phyloP scores from a whole-genome alignment of 1,284 basidiomycete species.

The Moesziomyces antarcticus region DNA sequence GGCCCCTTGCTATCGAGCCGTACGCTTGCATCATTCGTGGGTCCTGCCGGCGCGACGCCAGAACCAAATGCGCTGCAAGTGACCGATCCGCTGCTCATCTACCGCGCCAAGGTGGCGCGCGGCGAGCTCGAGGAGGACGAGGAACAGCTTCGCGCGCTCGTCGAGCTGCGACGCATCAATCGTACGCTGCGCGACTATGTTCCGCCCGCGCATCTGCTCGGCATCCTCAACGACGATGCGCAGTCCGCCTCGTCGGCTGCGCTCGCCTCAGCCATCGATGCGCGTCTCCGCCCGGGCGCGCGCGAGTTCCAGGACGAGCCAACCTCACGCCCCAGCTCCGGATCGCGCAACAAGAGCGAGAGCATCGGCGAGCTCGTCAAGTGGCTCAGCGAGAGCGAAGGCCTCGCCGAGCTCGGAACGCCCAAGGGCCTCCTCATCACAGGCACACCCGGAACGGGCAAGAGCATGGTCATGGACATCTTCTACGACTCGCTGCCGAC shows the following conservation, averaged over 20 bases:
- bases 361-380: conserved; percentile 70
- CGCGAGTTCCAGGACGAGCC: conserved; percentile 21
- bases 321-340: conserved; percentile 14
- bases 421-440: conserved; percentile 73
- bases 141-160: conserved; percentile 76
- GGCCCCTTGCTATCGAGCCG: background rate
- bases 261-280: conserved; percentile 29
- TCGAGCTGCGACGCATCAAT: conserved; percentile 73
- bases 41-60: background rate
- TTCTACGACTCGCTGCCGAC: conserved; percentile 76
- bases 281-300: conserved; percentile 15
- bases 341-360: conserved; percentile 30
- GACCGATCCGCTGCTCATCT: conserved; percentile 58
- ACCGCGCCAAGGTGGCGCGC: conserved; percentile 69
- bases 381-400: conserved; percentile 74
- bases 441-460: conserved; percentile 72
- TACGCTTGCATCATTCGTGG: conserved; percentile 11
- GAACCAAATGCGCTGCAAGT: conserved; percentile 45
- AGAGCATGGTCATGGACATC: conserved; percentile 76
- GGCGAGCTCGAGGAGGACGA: conserved; percentile 75
- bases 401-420: conserved; percentile 73
- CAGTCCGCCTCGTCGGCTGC: conserved; percentile 24
- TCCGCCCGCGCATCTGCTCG: conserved; percentile 69
- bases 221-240: conserved; percentile 47
- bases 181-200: conserved; percentile 72